Conservation (phyloP, 2,329 filamentous ascomycete species). For the Fusarium mangiferae region DNA sequence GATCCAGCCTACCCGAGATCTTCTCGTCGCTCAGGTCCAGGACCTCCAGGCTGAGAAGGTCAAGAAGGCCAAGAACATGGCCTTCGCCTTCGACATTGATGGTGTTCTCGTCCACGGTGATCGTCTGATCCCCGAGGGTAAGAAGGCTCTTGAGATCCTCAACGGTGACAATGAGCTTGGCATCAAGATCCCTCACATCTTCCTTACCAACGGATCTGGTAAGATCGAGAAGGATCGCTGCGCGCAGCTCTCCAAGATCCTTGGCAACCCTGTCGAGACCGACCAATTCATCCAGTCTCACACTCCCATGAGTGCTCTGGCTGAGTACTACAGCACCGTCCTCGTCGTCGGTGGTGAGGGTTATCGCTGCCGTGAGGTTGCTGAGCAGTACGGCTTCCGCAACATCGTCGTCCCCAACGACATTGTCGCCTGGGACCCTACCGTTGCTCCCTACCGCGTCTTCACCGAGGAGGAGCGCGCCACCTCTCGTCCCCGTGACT, state of each 20-base stretch:
- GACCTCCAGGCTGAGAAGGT: conserved; percentile 74
- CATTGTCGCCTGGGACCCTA: conserved; percentile 76
- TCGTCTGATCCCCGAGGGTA: conserved; percentile 80
- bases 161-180: conserved; percentile 76
- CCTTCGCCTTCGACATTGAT: conserved; percentile 86
- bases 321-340: conserved; percentile 81
- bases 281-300: conserved; percentile 80
- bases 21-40: conserved; percentile 77
- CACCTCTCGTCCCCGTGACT: conserved; percentile 75
- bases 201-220: conserved; percentile 92
- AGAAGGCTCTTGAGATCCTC: conserved; percentile 76
- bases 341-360: conserved; percentile 80
- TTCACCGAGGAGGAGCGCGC: conserved; percentile 71
- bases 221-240: conserved; percentile 90
- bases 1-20: conserved; percentile 71
- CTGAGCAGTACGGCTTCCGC: conserved; percentile 76
- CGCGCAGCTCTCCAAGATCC: conserved; percentile 71
- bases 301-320: conserved; percentile 79
- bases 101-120: conserved; percentile 87
- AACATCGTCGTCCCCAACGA: conserved; percentile 86
- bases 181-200: conserved; percentile 88
- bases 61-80: conserved; percentile 77
- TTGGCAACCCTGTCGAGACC: conserved; percentile 40
- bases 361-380: conserved; percentile 68
- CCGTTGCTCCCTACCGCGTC: conserved; percentile 82